Percentiles rank a stretch among this genome's conserved stretches.
Conservation (phyloP, 2,329 filamentous ascomycete genomes). For the Aspergillus eucalypticola region DNA sequence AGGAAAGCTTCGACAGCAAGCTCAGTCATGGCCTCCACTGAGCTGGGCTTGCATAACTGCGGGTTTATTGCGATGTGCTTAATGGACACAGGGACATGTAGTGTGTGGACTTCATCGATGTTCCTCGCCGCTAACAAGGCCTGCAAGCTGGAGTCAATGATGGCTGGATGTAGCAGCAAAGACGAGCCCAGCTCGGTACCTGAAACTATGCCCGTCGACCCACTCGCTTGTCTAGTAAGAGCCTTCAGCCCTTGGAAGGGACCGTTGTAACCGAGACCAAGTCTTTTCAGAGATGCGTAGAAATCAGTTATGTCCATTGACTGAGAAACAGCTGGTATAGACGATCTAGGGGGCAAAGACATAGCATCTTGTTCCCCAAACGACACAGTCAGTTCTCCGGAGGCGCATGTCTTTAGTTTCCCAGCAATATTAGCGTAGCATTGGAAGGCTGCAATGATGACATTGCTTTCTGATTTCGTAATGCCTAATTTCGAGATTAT, state of each 20-base stretch:
- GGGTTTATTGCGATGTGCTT: conserved; percentile 1
- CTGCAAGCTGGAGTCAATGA: conserved; percentile 1
- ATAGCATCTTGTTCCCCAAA: neutral
- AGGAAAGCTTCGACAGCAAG: neutral
- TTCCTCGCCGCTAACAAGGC: neutral
- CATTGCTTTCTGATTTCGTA: neutral
- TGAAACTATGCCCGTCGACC: neutral
- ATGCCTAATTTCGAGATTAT: neutral
- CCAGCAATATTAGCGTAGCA: conserved; percentile 1
- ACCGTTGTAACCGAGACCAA: conserved; percentile 8
- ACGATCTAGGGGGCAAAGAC: neutral
- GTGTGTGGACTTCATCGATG: neutral
- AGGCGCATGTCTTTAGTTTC: neutral
- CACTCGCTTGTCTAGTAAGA: neutral
- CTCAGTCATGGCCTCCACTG: neutral
- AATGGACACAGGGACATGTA: neutral
- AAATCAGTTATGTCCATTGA: neutral
- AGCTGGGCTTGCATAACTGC: neutral
- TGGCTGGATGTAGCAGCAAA: neutral
- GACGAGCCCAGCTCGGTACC: neutral
- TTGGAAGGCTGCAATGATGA: neutral
- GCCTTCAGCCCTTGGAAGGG: conserved; percentile 1
- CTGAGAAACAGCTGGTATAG: neutral
- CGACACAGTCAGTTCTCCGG: neutral
- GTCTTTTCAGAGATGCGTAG: neutral